Percentiles rank a stretch among this genome's conserved stretches.
These are phyloP conservation scores for Endogone sp. DNA, from an alignment of 192 early-diverging fungal genomes.

Conservation along the genomic window DNA sequence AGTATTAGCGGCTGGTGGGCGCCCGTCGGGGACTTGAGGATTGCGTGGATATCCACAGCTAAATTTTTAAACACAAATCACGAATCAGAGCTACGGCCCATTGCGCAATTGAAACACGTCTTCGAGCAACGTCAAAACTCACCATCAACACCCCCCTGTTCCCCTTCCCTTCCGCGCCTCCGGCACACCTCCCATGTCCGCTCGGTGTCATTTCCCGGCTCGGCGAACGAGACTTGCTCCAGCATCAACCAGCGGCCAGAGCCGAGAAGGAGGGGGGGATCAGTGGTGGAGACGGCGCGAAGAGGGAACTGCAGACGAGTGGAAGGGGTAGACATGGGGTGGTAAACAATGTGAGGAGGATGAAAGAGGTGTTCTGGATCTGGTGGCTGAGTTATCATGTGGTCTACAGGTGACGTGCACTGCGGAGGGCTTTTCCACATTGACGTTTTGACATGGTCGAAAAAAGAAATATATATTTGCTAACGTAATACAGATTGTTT, in stretches of 20 bases:
- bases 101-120: neutral
- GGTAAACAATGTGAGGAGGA: neutral
- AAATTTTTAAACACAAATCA: neutral
- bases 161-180: neutral
- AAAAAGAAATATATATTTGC: too few species aligned
- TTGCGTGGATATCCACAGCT: constrained; percentile 43
- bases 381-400: too few species aligned
- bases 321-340: too few species aligned
- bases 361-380: neutral
- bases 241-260: neutral
- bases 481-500: too few species aligned
- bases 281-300: neutral
- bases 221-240: neutral
- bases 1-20: constrained; percentile 24
- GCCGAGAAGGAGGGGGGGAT: neutral
- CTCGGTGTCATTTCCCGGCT: neutral
- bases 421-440: too few species aligned
- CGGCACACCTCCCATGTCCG: neutral
- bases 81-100: too few species aligned
- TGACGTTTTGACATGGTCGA: too few species aligned
- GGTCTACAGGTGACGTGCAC: too few species aligned
- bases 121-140: neutral
- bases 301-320: neutral
- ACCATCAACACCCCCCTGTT: neutral
- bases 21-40: constrained; percentile 14